A percentile compares a stretch with the other conserved stretches of the same genome.
These are phyloP conservation scores for Colletotrichum tamarilloi DNA, from an alignment of 2,329 filamentous ascomycete genomes.

Conservation along the genomic window DNA sequence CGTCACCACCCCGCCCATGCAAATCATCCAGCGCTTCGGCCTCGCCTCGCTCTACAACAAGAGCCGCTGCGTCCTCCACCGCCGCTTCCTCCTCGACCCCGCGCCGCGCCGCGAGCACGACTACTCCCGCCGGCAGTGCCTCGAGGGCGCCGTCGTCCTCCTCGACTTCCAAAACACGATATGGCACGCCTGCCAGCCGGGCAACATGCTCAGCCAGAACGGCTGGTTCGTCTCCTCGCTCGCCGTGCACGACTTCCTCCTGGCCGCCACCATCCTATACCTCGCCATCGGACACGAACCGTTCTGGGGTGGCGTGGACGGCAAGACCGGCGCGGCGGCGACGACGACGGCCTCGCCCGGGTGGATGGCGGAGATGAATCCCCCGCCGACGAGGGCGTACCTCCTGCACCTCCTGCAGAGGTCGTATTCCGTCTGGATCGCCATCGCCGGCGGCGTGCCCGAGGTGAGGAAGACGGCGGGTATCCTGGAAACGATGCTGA, in stretches of 20 bases:
- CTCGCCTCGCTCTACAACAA: conserved; percentile 65
- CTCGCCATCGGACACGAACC: conserved; percentile 58
- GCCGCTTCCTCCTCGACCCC: conserved; percentile 61
- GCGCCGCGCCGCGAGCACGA: conserved; percentile 56
- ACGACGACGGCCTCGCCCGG: conserved; percentile 36
- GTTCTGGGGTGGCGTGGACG: conserved; percentile 42
- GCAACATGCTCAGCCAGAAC: conserved; percentile 62
- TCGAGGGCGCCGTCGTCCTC: conserved; percentile 60
- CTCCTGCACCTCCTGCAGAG: conserved; percentile 53
- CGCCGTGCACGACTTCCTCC: conserved; percentile 69
- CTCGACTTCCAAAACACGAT: conserved; percentile 60
- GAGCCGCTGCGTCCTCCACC: conserved; percentile 65
- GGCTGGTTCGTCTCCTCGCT: conserved; percentile 69
- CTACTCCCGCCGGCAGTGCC: conserved; percentile 62
- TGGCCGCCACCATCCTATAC: conserved; percentile 71
- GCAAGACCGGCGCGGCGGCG: conserved; percentile 43
- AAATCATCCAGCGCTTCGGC: conserved; percentile 65
- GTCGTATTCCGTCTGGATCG: conserved; percentile 57
- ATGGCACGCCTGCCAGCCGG: conserved; percentile 61
- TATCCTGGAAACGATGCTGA: conserved; percentile 58
- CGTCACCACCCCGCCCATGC: conserved; percentile 58
- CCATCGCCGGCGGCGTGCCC: conserved; percentile 48
- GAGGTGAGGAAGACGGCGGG: conserved; percentile 59
- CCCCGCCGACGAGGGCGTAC: conserved; percentile 49
- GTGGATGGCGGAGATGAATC: conserved; percentile 48